phyloP scores from a whole-genome alignment of 257 asterid species.

The Gynochthodes officinalis region DNA sequence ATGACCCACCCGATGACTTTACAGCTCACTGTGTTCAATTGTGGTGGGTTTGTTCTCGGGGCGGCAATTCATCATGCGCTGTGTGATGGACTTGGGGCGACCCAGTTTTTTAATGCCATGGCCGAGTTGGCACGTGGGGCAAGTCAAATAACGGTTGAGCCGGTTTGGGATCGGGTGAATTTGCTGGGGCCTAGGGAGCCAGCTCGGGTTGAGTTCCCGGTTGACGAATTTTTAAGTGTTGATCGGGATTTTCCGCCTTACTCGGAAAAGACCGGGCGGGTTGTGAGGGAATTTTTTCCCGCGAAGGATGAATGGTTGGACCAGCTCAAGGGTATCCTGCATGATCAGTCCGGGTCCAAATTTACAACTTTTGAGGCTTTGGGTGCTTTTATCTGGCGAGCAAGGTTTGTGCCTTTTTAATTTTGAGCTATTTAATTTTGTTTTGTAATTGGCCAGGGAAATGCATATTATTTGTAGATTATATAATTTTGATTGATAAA shows the following conservation, averaged over 20 bases:
- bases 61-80: slow-evolving; percentile 62
- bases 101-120: slow-evolving; percentile 63
- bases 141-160: slow-evolving; percentile 29
- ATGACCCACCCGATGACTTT: slow-evolving; percentile 46
- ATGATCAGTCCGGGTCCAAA: slow-evolving; percentile 47
- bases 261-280: slow-evolving; percentile 39
- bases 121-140: slow-evolving; percentile 72
- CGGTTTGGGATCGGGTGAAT: slow-evolving; percentile 62
- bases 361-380: slow-evolving; percentile 79
- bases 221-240: slow-evolving; percentile 43
- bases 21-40: slow-evolving; percentile 56
- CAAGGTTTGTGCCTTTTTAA: slow-evolving; percentile 38
- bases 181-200: slow-evolving; percentile 69
- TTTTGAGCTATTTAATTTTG: too few relatives aligned
- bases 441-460: too few relatives aligned
- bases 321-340: slow-evolving; percentile 40
- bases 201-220: slow-evolving; percentile 45
- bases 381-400: slow-evolving; percentile 81
- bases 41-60: slow-evolving; percentile 83
- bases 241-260: slow-evolving; percentile 40
- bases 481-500: too few relatives aligned
- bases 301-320: slow-evolving; percentile 66
- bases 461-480: too few relatives aligned
- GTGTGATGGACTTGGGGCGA: slow-evolving; percentile 78
- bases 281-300: slow-evolving; percentile 36